Evolutionary conservation across 345 rosid species (phyloP).

Genomic region (Anastatica hierochuntica): DNA sequence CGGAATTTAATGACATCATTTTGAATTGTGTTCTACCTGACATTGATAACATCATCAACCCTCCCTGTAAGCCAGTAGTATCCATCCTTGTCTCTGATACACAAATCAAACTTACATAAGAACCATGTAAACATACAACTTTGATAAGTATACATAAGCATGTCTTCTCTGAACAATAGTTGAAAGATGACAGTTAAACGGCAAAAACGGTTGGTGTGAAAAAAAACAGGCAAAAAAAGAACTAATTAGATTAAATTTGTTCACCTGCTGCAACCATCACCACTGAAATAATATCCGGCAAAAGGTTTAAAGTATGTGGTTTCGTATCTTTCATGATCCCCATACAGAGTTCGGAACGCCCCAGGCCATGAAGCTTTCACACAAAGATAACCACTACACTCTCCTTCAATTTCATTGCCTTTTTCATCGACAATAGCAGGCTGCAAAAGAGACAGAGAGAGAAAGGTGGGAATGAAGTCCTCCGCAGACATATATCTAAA

Average conservation of each 20-base stretch:
- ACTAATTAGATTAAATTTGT: no score
- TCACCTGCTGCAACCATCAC: slow-evolving; percentile 97
- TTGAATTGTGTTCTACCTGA: slow-evolving; percentile 42
- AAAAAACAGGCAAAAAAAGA: no score
- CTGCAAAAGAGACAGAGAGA: slow-evolving; percentile 24
- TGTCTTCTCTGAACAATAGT: no score
- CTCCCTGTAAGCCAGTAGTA: slow-evolving; percentile 96
- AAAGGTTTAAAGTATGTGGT: slow-evolving; percentile 95
- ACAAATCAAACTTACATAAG: slow-evolving; percentile 15
- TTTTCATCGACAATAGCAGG: slow-evolving; percentile 95
- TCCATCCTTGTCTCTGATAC: slow-evolving; percentile 89
- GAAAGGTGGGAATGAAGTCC: neutral
- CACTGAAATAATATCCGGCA: slow-evolving; percentile 84
- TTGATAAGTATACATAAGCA: no score
- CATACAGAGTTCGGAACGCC: slow-evolving; percentile 90
- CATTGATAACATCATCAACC: slow-evolving; percentile 98
- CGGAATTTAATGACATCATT: neutral
- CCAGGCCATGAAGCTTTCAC: slow-evolving; percentile 94
- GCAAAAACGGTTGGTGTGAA: no score
- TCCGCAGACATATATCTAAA: neutral
- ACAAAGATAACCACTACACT: slow-evolving; percentile 90
- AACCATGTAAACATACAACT: no score
- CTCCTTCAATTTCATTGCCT: slow-evolving; percentile 89
- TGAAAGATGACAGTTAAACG: no score
- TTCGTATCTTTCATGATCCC: slow-evolving; percentile 98